Base-by-base conservation (phyloP, 2,329 filamentous ascomycete genomes). In the Fusarium hostae region DNA sequence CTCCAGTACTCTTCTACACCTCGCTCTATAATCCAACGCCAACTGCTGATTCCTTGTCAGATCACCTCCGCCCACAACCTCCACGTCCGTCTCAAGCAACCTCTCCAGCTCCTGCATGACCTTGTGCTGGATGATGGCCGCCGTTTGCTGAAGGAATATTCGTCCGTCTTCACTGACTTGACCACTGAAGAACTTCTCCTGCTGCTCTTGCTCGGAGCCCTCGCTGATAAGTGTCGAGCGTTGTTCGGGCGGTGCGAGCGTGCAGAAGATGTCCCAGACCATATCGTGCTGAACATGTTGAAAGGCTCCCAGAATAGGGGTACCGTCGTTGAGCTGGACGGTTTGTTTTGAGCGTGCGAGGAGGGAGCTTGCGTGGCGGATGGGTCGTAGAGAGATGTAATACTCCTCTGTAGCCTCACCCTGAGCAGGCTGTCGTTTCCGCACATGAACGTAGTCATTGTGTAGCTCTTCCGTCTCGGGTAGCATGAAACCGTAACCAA, bases 401-500 rank as follows among this genome's bases (percentile, higher is more conserved):
- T 86, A 87, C 67, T 87, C 85, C 24, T 79, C 82, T 3, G 74
- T 71, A 3, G 72, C 67, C 16, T 58, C 61, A 9, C 77, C 74
- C 1, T 68, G 40, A 2, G 51, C 55, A 28, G 72, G 55, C 39
- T 76, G 73, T 34, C 83, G 81, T 75, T 86, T 88, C 59, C 86
- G 84, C 13, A 90, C 81, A 75, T 90, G 88, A 2, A 87, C 79
- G 74, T 90, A 90, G 77, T 90, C 88, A 72, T 90, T 90, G 76
- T 90, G 88, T 61, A 89, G 79, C 8, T 75, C 78, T 0, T 80
- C 78, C 0, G 82, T 83, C 58, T 84, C 81, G 3, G 86, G 84
- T 0, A 91, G 76, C 68, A 87, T 83, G 76, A 91, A 91, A 5
- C 89, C 89, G 75, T 92, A 92, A 0, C 86, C 89, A 4, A 91